Percentiles rank a stretch among this genome's conserved stretches.
phyloP scores from a whole-genome alignment of 2,329 filamentous ascomycete species.

The Fusarium verticillioides region DNA sequence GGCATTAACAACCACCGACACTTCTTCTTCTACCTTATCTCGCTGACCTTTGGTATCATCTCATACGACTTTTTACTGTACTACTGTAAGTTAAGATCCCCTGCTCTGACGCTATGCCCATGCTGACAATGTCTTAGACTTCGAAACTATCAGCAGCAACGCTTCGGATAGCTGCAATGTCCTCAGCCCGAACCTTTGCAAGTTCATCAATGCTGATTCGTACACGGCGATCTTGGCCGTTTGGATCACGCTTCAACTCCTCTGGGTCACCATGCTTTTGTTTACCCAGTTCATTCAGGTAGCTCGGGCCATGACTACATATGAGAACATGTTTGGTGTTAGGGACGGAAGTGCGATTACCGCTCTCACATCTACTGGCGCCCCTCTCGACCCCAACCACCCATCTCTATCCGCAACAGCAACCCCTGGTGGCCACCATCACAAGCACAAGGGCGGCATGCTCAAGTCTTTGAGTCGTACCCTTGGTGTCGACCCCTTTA shows the following conservation, averaged over 20 bases:
- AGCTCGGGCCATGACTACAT: constrained; percentile 92
- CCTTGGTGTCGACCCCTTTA: constrained; percentile 91
- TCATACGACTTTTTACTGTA: constrained; percentile 78
- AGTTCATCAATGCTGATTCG: constrained; percentile 80
- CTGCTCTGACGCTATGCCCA: not conserved
- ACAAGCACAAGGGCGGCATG: constrained; percentile 71
- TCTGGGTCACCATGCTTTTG: constrained; percentile 97
- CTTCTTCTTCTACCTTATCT: constrained; percentile 90
- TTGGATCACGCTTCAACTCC: constrained; percentile 86
- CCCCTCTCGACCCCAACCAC: constrained; percentile 74
- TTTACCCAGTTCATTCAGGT: constrained; percentile 95
- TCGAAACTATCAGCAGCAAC: constrained; percentile 66
- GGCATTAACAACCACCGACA: constrained; percentile 96
- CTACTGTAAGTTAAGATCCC: constrained; percentile 67
- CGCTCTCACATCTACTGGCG: constrained; percentile 81
- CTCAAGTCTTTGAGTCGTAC: constrained; percentile 84
- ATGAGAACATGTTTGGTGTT: constrained; percentile 92
- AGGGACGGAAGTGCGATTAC: constrained; percentile 70
- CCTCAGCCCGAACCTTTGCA: constrained; percentile 79
- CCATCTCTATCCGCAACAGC: constrained; percentile 67
- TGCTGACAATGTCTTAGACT: constrained; percentile 61
- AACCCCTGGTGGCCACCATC: constrained; percentile 57
- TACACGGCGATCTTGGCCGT: constrained; percentile 83
- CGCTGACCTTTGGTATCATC: constrained; percentile 78
- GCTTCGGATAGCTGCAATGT: constrained; percentile 74